Percentiles rank a stretch among this genome's conserved stretches.
phyloP scores from a whole-genome alignment of 2,329 filamentous ascomycete species.

The Diplodia scrobiculata region DNA sequence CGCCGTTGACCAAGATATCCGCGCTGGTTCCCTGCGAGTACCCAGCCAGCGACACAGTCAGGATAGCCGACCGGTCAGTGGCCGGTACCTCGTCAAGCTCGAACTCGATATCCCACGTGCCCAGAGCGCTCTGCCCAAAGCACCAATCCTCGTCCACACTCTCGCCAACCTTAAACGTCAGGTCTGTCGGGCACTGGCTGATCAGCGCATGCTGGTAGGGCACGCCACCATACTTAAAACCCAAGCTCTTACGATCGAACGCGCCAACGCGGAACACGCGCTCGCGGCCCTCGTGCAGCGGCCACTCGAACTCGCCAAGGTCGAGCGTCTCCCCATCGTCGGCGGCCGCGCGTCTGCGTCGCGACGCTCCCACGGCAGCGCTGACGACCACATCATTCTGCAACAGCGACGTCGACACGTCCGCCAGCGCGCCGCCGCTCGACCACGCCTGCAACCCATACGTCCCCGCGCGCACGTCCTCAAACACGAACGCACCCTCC shows the following conservation, averaged over 20 bases:
- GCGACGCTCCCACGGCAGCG: conserved; percentile 31
- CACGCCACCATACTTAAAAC: conserved; percentile 50
- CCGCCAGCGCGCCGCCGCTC: conserved; percentile 48
- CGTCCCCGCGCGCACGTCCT: conserved; percentile 48
- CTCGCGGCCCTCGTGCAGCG: conserved; percentile 34
- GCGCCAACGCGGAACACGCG: conserved; percentile 55
- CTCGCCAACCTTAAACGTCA: conserved; percentile 50
- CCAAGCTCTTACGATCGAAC: conserved; percentile 52
- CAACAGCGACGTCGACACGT: conserved; percentile 52
- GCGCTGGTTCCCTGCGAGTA: conserved; percentile 50
- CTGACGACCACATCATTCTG: conserved; percentile 48
- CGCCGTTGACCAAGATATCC: conserved; percentile 48
- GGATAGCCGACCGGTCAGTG: conserved; percentile 35
- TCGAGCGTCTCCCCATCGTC: neutral
- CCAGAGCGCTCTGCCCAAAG: conserved; percentile 50
- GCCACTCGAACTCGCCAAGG: conserved; percentile 13
- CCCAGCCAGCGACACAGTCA: conserved; percentile 51
- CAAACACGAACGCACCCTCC: conserved; percentile 50
- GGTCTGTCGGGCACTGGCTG: conserved; percentile 49
- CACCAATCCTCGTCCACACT: conserved; percentile 53
- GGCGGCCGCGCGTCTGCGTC: too few relatives aligned
- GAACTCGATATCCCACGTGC: conserved; percentile 42
- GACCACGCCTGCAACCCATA: conserved; percentile 57
- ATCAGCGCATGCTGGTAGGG: conserved; percentile 53
- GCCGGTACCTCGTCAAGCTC: conserved; percentile 38